phyloP scores from a whole-genome alignment of 371 early-diverging fungal species.

The Zopfochytrium polystomum region DNA sequence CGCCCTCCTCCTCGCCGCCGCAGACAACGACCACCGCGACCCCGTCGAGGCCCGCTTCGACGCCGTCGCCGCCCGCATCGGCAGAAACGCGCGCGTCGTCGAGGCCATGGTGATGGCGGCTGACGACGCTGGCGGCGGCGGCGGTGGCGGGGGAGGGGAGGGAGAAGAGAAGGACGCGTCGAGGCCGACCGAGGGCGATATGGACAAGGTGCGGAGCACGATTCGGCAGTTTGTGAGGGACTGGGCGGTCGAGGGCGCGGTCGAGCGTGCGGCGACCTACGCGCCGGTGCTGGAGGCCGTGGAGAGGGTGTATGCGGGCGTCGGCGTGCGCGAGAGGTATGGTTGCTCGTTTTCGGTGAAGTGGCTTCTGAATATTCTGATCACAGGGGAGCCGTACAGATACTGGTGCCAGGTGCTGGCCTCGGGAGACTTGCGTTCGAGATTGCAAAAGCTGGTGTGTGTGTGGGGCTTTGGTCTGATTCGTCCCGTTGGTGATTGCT shows the following conservation, averaged over 20 bases:
- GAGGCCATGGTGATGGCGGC: conserved; percentile 26
- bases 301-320: conserved; percentile 45
- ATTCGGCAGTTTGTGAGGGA: conserved; percentile 90
- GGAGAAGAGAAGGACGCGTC: conserved; percentile 28
- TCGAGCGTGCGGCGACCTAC: conserved; percentile 78
- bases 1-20: conserved; percentile 52
- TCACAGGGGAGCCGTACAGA: conserved; percentile 54
- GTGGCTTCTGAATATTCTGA: conserved; percentile 10
- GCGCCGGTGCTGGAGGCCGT: conserved; percentile 74
- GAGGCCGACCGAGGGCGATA: conserved; percentile 46
- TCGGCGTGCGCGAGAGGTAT: conserved; percentile 10
- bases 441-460: conserved; percentile 63
- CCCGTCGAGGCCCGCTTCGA: conserved; percentile 7
- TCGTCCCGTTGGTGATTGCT: not conserved
- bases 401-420: conserved; percentile 89
- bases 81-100: conserved; percentile 2
- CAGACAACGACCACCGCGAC: conserved; percentile 15
- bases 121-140: conserved; percentile 8
- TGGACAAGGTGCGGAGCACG: conserved; percentile 77
- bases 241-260: conserved; percentile 76
- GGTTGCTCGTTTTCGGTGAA: not conserved
- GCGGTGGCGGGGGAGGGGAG: conserved; percentile 13
- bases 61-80: conserved; percentile 5
- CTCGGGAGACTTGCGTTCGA: conserved; percentile 85
- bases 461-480: too few species aligned